phyloP scores from a whole-genome alignment of 1,139 yeast genomes.

The Blastobotrys apis region DNA sequence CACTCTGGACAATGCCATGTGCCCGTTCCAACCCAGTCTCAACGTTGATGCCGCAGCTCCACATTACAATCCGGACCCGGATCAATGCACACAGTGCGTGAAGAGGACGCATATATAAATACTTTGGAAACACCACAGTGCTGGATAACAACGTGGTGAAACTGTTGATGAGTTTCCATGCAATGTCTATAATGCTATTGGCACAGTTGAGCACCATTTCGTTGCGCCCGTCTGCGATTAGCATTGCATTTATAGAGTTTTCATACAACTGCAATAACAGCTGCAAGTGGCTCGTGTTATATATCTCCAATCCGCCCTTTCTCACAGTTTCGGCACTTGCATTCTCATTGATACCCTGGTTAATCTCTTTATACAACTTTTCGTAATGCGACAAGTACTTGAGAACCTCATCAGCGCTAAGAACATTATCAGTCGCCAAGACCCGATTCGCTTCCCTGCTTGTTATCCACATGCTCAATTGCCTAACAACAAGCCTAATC shows the following conservation, averaged over 20 bases:
- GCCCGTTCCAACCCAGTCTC: slow-evolving; percentile 11
- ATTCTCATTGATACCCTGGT: too few species aligned
- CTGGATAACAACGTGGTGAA: slow-evolving; percentile 7
- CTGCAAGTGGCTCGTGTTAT: slow-evolving; percentile 6
- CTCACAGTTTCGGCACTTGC: too few species aligned
- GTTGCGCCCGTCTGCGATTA: neutral
- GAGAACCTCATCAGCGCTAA: too few species aligned
- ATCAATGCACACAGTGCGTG: slow-evolving; percentile 44
- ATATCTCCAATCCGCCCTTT: neutral
- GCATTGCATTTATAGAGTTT: slow-evolving; percentile 5
- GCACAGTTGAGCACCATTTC: slow-evolving; percentile 1
- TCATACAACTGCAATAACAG: slow-evolving; percentile 6
- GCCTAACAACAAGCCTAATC: too few species aligned
- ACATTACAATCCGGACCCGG: slow-evolving; percentile 21
- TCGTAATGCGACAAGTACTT: too few species aligned
- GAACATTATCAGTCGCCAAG: too few species aligned
- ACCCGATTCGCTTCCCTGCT: too few species aligned
- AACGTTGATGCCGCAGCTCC: slow-evolving; percentile 13
- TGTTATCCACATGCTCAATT: too few species aligned
- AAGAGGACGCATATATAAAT: slow-evolving; percentile 53
- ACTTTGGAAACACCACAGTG: slow-evolving; percentile 45
- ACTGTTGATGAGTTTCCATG: slow-evolving; percentile 9
- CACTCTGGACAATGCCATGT: slow-evolving; percentile 3
- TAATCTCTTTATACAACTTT: too few species aligned
- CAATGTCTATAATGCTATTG: slow-evolving; percentile 1